Base-by-base conservation (phyloP, 2,329 filamentous ascomycete species). In the Fusarium fracticaudum region DNA sequence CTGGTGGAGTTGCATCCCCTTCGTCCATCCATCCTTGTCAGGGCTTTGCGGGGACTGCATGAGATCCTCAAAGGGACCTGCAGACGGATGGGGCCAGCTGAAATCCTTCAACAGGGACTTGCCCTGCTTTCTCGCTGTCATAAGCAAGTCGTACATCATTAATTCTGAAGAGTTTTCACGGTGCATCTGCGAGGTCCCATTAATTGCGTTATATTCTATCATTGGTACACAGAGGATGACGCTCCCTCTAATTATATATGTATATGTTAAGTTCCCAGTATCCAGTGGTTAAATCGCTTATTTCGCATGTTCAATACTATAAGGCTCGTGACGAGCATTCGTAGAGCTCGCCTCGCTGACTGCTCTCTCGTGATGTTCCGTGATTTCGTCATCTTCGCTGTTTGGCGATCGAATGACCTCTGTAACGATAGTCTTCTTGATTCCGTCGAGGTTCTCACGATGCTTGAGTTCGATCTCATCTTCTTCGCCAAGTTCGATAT, bases 401-500 rank as follows among this genome's bases (percentile, higher is more conserved):
- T 68, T 67, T 13, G 74, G 70, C 7, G 62, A 64, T 15, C 72
- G 45, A 11, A 73, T 48, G 45, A 77, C 65, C 22, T 77, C 54
- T 20, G 75, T 77, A 15, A 77, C 70, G 14, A 77, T 61, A 7
- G 75, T 77, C 61, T 76, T 77, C 60, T 77, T 70, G 51, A 77
- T 77, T 10, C 75, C 75, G 14, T 75, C 67, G 13, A 75, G 57
- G 54, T 76, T 74, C 55, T 77, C 67, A 3, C 75, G 67, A n/a
- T 72, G 67, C 63, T 76, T 76, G 33, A 73, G 74, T 47, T 77
- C 75, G 10, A 78, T 75, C 48, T 79, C 68, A 22, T 80, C 71
- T 20, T 77, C 78, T 7, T 77, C 75, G 45, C 71, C 73, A 10
- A 78, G 71, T 64, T 79, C 76, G 41, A 84, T 76, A 43, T 76